A percentile compares a stretch with the other conserved stretches of the same genome.
Evolutionary conservation across 2,329 filamentous ascomycete species (phyloP).

Genomic region (Torrubiellomyces zombiae): DNA sequence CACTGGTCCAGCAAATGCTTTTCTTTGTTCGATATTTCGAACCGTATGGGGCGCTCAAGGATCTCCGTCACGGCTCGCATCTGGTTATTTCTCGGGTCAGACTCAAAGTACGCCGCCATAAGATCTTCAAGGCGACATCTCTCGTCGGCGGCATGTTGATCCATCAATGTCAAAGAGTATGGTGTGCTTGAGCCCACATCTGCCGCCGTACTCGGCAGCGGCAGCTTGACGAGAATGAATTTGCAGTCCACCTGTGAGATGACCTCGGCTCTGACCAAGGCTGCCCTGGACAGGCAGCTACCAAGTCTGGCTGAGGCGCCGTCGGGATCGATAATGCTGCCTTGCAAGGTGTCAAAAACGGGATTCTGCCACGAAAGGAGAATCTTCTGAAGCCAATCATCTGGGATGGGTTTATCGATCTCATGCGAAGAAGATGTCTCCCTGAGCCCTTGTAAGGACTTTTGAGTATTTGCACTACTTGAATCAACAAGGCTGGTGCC

Average conservation of each 20-base stretch:
- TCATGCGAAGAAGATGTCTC: too few species aligned
- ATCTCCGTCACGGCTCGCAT: slow-evolving; percentile 14
- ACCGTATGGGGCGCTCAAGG: slow-evolving; percentile 39
- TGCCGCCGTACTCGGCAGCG: slow-evolving; percentile 25
- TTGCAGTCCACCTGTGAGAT: slow-evolving; percentile 79
- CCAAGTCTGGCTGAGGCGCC: slow-evolving; percentile 12
- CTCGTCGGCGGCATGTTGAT: slow-evolving; percentile 93
- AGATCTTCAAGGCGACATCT: slow-evolving; percentile 63
- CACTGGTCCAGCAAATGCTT: slow-evolving; percentile 36
- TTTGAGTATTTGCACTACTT: too few species aligned
- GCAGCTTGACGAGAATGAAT: slow-evolving; percentile 60
- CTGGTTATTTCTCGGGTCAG: not conserved
- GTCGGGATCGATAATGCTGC: slow-evolving; percentile 12
- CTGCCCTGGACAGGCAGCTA: slow-evolving; percentile 42
- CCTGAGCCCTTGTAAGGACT: too few species aligned
- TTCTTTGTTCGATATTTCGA: slow-evolving; percentile 50
- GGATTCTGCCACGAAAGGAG: slow-evolving; percentile 59
- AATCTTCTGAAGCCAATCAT: slow-evolving; percentile 42
- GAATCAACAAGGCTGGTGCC: too few species aligned
- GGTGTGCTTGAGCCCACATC: too few species aligned
- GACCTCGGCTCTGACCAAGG: slow-evolving; percentile 43
- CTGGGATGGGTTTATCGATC: too few species aligned
- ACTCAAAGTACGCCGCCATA: slow-evolving; percentile 34
- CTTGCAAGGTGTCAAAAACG: slow-evolving; percentile 36
- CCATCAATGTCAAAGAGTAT: slow-evolving; percentile 68